These are phyloP conservation scores for Zymoseptoria passerinii DNA, from an alignment of 2,329 filamentous ascomycete genomes.

Conservation along the genomic window DNA sequence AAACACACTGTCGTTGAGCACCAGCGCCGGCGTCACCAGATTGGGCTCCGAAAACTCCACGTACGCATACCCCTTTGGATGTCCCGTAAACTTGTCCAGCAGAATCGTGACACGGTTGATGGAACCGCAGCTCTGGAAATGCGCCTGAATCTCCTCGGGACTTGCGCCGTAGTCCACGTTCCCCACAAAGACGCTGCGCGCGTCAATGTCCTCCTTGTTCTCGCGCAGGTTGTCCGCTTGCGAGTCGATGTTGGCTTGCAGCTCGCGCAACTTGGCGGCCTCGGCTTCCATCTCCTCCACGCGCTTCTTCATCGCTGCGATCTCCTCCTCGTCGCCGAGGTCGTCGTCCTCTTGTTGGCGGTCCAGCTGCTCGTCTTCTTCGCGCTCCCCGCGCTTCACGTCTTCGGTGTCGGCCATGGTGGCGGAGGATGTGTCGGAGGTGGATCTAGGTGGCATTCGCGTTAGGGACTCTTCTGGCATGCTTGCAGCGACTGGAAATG, in stretches of 20 bases:
- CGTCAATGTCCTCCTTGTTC: conserved; percentile 92
- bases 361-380: conserved; percentile 16
- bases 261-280: conserved; percentile 46
- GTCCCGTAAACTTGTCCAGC: conserved; percentile 94
- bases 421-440: conserved; percentile 14
- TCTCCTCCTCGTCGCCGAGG: conserved; percentile 32
- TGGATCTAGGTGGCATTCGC: conserved; percentile 5
- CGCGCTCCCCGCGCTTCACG: conserved; percentile 20
- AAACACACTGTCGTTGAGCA: conserved; percentile 93
- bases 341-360: conserved; percentile 22
- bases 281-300: conserved; percentile 53
- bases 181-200: conserved; percentile 92
- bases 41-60: conserved; percentile 95
- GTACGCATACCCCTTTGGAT: conserved; percentile 99
- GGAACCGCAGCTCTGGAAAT: conserved; percentile 93
- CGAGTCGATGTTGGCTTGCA: conserved; percentile 63
- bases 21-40: conserved; percentile 84
- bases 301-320: conserved; percentile 45
- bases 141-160: conserved; percentile 94
- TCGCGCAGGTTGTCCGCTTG: conserved; percentile 76
- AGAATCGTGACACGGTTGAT: conserved; percentile 98
- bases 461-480: conserved; percentile 6
- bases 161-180: conserved; percentile 97
- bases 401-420: conserved; percentile 24
- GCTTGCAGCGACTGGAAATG: background rate